These are phyloP conservation scores for Penicillium turbatum DNA, from an alignment of 495 filamentous ascomycete genomes.

Conservation along the genomic window DNA sequence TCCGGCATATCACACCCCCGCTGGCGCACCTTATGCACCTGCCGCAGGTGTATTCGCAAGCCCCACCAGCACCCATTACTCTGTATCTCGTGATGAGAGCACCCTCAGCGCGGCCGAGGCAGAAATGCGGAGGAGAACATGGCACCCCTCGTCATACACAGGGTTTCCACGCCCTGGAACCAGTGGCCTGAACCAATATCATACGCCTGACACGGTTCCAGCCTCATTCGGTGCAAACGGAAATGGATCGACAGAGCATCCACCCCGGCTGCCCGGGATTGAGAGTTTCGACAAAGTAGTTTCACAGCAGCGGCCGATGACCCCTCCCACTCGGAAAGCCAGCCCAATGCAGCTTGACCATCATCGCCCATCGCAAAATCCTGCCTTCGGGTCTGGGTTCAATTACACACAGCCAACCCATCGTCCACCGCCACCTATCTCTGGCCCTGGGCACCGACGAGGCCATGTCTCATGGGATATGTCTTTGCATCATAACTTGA, in stretches of 20 bases:
- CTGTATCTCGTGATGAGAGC: conserved; percentile 62
- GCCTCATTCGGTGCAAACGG: conserved; percentile 48
- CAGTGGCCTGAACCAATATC: conserved; percentile 55
- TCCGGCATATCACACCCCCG: conserved; percentile 47
- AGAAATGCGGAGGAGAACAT: conserved; percentile 77
- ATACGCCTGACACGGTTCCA: conserved; percentile 55
- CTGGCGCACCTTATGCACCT: conserved; percentile 50
- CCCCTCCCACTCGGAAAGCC: conserved; percentile 58
- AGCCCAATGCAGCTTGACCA: conserved; percentile 69
- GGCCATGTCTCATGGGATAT: conserved; percentile 69
- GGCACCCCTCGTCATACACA: conserved; percentile 77
- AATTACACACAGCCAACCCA: conserved; percentile 45
- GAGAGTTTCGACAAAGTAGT: conserved; percentile 78
- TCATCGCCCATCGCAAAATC: conserved; percentile 29
- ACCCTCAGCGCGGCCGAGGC: conserved; percentile 59
- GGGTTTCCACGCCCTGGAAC: conserved; percentile 56
- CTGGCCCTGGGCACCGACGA: conserved; percentile 55
- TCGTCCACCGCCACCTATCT: conserved; percentile 46
- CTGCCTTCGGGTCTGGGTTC: conserved; percentile 37
- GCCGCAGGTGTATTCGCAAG: conserved; percentile 60
- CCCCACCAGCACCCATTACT: conserved; percentile 64
- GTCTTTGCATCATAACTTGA: conserved; percentile 68
- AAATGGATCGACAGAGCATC: conserved; percentile 46
- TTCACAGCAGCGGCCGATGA: conserved; percentile 50
- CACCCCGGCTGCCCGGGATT: conserved; percentile 75